phyloP scores from a whole-genome alignment of 371 early-diverging fungal species.

The Saksenaea oblongispora region DNA sequence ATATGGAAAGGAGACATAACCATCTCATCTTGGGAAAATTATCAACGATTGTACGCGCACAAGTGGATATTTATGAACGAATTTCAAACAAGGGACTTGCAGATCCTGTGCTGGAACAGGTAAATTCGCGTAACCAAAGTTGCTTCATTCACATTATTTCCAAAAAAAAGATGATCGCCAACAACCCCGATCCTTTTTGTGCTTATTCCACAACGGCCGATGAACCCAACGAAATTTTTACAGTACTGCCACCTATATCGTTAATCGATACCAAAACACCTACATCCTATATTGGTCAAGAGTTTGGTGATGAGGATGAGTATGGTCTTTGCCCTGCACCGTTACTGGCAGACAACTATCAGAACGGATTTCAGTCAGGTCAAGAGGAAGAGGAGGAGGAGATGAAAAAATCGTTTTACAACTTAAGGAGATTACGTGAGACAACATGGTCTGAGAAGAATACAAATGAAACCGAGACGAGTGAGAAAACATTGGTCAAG shows the following conservation, averaged over 20 bases:
- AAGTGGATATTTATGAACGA: slow-evolving; percentile 55
- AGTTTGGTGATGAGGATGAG: not conserved
- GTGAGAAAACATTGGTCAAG: not conserved
- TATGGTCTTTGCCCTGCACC: not conserved
- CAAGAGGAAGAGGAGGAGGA: not conserved
- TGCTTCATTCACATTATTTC: not conserved
- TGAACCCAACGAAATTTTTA: slow-evolving; percentile 50
- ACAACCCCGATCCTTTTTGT: slow-evolving; percentile 55
- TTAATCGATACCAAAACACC: slow-evolving; percentile 28
- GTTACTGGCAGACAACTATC: not conserved
- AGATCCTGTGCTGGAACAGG: slow-evolving; percentile 51
- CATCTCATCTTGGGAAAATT: slow-evolving; percentile 47
- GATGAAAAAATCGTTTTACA: not conserved
- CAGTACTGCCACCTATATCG: slow-evolving; percentile 46
- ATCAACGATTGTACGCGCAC: slow-evolving; percentile 49
- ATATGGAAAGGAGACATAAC: slow-evolving; percentile 48
- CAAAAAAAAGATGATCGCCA: slow-evolving; percentile 43
- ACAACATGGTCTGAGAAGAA: not conserved
- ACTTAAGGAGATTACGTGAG: not conserved
- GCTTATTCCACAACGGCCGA: slow-evolving; percentile 43
- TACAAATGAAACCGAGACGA: not conserved
- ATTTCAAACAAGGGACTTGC: slow-evolving; percentile 53
- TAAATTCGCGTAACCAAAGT: slow-evolving; percentile 12
- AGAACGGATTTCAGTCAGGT: not conserved
- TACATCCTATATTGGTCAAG: not conserved